These are phyloP conservation scores for Thalassiosira exigua DNA, from an alignment of 352 stramenopile species.

Conservation along the genomic window DNA sequence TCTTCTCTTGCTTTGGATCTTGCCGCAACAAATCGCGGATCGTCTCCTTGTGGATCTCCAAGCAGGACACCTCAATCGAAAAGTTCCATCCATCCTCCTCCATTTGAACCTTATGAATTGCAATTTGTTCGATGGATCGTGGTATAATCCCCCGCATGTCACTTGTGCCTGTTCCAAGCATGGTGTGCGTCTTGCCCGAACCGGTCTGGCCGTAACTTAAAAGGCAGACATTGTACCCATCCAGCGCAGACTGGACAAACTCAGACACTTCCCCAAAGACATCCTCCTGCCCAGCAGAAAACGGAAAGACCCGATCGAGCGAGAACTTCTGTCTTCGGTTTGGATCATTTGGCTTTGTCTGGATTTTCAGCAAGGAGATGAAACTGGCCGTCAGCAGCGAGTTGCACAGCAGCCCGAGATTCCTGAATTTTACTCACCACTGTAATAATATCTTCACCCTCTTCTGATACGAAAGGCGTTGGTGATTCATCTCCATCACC, in stretches of 20 bases:
- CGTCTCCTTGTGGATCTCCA: constrained; percentile 99
- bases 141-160: constrained; percentile 93
- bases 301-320: constrained; percentile 97
- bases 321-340: constrained; percentile 83
- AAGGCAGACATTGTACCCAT: constrained; percentile 96
- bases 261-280: constrained; percentile 97
- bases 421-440: no score
- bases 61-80: constrained; percentile 91
- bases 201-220: constrained; percentile 95
- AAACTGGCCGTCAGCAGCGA: no score
- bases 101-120: constrained; percentile 3
- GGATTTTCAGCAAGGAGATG: no score
- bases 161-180: constrained; percentile 89
- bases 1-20: no score
- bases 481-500: no score
- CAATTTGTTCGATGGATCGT: constrained; percentile 92
- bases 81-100: constrained; percentile 91
- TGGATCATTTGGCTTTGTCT: constrained; percentile 1
- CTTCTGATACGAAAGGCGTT: no score
- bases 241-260: constrained; percentile 97
- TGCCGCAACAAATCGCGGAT: no score
- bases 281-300: constrained; percentile 91
- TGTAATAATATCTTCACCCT: no score
- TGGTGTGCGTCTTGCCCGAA: constrained; percentile 79
- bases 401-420: constrained; percentile 95